Evolutionary conservation across 805 yeast genomes (phyloP).

Genomic region (Blastobotrys americana): DNA sequence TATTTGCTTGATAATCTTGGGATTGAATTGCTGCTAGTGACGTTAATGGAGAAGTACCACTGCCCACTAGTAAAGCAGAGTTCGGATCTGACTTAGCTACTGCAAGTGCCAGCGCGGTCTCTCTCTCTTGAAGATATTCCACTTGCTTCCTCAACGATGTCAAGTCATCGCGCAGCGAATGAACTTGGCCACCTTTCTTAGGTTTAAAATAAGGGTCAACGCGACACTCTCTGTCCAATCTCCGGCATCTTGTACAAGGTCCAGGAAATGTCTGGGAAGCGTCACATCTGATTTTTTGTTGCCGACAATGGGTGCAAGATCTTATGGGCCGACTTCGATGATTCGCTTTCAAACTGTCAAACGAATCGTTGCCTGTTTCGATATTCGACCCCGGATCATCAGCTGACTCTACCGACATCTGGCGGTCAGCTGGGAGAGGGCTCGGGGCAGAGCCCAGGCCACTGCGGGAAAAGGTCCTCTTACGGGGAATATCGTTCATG

Average conservation of each 20-base stretch:
- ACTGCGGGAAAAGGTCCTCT: no score
- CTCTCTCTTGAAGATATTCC: slow-evolving; percentile 16
- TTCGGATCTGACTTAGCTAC: slow-evolving; percentile 14
- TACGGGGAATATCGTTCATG: no score
- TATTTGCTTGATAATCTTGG: no score
- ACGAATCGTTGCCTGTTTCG: background rate
- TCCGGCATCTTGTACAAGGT: slow-evolving; percentile 76
- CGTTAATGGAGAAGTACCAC: no score
- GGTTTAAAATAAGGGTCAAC: slow-evolving; percentile 90
- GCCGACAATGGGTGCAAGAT: slow-evolving; percentile 89
- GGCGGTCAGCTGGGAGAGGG: no score
- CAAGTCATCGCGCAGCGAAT: slow-evolving; percentile 72
- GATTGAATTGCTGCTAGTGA: no score
- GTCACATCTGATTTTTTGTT: slow-evolving; percentile 88
- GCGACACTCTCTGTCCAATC: slow-evolving; percentile 74
- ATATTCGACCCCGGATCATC: no score
- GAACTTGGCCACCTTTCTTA: slow-evolving; percentile 85
- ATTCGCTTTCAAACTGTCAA: background rate
- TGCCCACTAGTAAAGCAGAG: background rate
- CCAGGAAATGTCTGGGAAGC: slow-evolving; percentile 77
- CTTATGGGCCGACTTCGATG: slow-evolving; percentile 74
- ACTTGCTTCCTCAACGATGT: slow-evolving; percentile 55
- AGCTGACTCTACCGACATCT: no score
- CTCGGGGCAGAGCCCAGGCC: no score
- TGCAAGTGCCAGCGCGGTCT: slow-evolving; percentile 14